Evolutionary conservation across 352 stramenopile species (phyloP), one percentile per base, ranked within the genome.

Genomic region (Pythium myriotylum): DNA sequence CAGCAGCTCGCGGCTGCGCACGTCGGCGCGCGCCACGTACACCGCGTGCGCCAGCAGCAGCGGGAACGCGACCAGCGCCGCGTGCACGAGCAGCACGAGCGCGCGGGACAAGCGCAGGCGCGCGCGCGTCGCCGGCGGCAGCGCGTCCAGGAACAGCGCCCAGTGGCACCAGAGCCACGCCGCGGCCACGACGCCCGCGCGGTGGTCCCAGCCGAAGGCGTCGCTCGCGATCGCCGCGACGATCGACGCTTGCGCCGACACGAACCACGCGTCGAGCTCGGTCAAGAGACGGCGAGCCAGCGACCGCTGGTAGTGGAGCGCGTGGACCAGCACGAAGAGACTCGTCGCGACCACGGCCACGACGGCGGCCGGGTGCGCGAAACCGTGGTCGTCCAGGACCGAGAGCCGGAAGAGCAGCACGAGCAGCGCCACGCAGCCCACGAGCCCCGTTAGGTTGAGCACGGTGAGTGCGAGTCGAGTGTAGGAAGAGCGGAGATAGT

Each of bases 111-210:
- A 35, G 12, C 13, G n/a, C 2, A 61, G 32, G 16, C 53, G 41
- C 4, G 9, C 16, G 6, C 53, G 53, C 26, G 53, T 60, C 12
- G n/a, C n/a, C 2, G 54, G 54, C 27, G 54, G 54, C 42, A 62
- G 20, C 6, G 54, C 43, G 42, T 53, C 54, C 19, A 62, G 42
- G 27, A 62, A 52, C 3, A 62, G 37, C 20, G 35, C 17, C 54
- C 54, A 61, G 54, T 61, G 54, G 54, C 54, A 29, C 54, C 41
- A 61, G 41, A 61, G 20, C 54, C 54, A 61, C 10, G 54, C 54
- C 8, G 27, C n/a, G n/a, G 32, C 8, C 9, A 60, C 33, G 4
- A 63, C 12, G 23, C 29, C 16, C 19, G 54, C 45, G 17, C 46
- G 54, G 27, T 33, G 24, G 24, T 55, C 45, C 43, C 32, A 63